Evolutionary conservation across 768 basidiomycete genomes (phyloP).

Genomic region (Boletus bicolor): DNA sequence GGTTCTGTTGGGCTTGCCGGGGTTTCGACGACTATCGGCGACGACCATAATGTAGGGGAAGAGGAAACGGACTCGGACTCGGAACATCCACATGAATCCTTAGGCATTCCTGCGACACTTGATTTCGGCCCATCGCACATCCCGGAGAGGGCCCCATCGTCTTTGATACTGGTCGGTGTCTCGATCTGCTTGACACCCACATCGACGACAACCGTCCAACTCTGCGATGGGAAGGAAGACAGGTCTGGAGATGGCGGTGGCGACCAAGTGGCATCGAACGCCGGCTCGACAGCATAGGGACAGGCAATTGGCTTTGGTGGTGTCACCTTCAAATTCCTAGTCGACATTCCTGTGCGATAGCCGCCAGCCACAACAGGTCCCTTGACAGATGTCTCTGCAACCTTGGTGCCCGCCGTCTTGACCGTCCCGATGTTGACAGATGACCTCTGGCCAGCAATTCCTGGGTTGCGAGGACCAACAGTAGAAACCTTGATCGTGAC

Average conservation of each 20-base stretch:
- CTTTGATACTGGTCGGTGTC: background rate
- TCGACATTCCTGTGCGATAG: background rate
- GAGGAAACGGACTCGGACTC: background rate
- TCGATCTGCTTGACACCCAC: background rate
- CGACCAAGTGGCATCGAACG: background rate
- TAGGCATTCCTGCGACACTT: no score
- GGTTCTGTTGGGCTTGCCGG: background rate
- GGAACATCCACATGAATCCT: background rate
- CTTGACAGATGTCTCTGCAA: background rate
- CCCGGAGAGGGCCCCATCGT: background rate
- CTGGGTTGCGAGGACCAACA: background rate
- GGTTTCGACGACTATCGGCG: background rate
- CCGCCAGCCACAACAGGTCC: background rate
- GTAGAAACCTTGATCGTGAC: background rate
- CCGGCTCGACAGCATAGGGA: no score
- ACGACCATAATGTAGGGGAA: background rate
- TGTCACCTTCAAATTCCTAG: background rate
- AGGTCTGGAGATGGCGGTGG: background rate
- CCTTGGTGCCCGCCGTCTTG: background rate
- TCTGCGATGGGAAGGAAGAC: constrained; percentile 8
- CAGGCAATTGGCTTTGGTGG: background rate
- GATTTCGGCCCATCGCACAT: no score
- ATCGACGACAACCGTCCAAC: background rate
- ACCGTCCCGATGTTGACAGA: background rate
- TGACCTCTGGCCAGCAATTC: background rate